phyloP scores from a whole-genome alignment of 805 yeast species.

The Limtongia smithiae region DNA sequence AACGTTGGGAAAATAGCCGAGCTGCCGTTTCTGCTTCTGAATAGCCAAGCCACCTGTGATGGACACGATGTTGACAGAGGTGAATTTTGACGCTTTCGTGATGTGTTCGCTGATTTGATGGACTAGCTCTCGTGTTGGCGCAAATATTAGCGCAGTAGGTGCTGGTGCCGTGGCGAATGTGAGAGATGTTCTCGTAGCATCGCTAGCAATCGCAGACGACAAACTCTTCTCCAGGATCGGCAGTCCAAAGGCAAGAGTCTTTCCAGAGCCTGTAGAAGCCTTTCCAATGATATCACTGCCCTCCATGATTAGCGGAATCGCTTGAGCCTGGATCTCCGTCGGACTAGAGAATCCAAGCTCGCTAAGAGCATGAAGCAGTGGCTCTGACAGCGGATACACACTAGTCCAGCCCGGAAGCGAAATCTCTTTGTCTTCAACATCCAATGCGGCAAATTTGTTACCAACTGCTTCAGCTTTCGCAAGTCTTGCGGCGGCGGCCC shows the following conservation, averaged over 20 bases:
- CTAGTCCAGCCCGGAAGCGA: conserved; percentile 39
- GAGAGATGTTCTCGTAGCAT: conserved; percentile 17
- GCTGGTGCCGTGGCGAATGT: conserved; percentile 34
- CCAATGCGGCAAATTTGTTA: conserved; percentile 28
- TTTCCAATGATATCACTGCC: conserved; percentile 89
- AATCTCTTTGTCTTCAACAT: conserved; percentile 26
- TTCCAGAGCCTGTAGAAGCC: conserved; percentile 97
- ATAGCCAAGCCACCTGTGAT: conserved; percentile 94
- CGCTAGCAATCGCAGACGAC: not conserved
- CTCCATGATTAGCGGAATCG: conserved; percentile 69
- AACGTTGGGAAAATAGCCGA: conserved; percentile 65
- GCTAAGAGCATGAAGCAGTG: conserved; percentile 56
- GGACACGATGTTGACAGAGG: conserved; percentile 59
- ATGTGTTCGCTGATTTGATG: conserved; percentile 87
- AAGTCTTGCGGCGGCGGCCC: conserved; percentile 1
- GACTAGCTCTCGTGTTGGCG: conserved; percentile 96
- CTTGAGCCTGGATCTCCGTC: conserved; percentile 73
- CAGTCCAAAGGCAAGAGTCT: conserved; percentile 90
- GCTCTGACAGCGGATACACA: conserved; percentile 49
- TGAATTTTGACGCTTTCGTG: conserved; percentile 44
- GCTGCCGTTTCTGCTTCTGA: conserved; percentile 83
- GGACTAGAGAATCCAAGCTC: conserved; percentile 62
- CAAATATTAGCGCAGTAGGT: conserved; percentile 76
- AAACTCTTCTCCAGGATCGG: conserved; percentile 75
- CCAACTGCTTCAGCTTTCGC: conserved; percentile 9